Evolutionary conservation across 2,329 filamentous ascomycete genomes (phyloP).

Genomic region (Aspergillaceae sp.): DNA sequence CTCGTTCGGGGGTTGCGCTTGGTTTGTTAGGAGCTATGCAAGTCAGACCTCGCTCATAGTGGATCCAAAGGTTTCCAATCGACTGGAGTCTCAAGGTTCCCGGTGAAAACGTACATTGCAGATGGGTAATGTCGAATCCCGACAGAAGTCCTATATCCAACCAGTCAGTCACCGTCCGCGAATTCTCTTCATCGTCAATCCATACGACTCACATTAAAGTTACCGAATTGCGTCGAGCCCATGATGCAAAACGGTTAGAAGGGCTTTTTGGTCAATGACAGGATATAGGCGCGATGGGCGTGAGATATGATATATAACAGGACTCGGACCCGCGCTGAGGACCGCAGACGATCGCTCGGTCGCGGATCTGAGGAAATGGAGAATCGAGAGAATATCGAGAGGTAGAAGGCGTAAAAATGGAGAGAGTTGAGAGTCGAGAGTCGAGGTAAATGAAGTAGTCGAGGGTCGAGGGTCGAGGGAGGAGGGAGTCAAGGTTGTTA

Average conservation of each 20-base stretch:
- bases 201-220: constrained; percentile 45
- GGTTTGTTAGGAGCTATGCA: constrained; percentile 54
- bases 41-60: background rate
- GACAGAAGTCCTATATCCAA: constrained; percentile 62
- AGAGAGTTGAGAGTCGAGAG: background rate
- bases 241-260: constrained; percentile 25
- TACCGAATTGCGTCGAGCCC: constrained; percentile 50
- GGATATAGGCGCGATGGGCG: too few species aligned
- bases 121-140: constrained; percentile 70
- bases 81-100: background rate
- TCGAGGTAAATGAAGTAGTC: background rate
- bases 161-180: background rate
- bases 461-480: background rate
- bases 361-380: constrained; percentile 11
- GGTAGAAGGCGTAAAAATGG: background rate
- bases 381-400: background rate
- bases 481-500: background rate
- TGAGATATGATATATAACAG: too few species aligned
- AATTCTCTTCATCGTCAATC: constrained; percentile 3
- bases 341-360: constrained; percentile 16
- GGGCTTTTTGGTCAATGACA: background rate
- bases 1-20: constrained; percentile 51
- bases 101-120: constrained; percentile 61
- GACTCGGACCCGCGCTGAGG: constrained; percentile 18
- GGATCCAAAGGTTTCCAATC: too few species aligned